A percentile compares a stretch with the other conserved stretches of the same genome.
These are phyloP conservation scores for Trichophyton verrucosum DNA, from an alignment of 2,329 filamentous ascomycete species.

Conservation along the genomic window DNA sequence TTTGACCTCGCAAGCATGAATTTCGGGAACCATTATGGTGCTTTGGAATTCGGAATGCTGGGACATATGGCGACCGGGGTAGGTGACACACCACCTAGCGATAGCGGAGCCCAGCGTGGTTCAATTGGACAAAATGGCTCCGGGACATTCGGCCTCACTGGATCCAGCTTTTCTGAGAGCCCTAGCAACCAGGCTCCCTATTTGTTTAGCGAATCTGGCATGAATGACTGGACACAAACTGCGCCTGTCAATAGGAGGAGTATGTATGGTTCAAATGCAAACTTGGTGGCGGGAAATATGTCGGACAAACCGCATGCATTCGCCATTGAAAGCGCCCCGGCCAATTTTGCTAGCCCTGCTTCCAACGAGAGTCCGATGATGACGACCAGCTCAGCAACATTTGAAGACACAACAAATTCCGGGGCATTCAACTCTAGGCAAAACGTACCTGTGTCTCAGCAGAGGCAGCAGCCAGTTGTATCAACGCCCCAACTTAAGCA, in stretches of 20 bases:
- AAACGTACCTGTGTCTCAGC: constrained; percentile 15
- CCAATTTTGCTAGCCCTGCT: constrained; percentile 45
- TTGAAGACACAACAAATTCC: constrained; percentile 26
- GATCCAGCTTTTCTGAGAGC: constrained; percentile 34
- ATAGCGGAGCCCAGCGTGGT: constrained; percentile 40
- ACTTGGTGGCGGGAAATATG: constrained; percentile 31
- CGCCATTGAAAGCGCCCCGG: constrained; percentile 48
- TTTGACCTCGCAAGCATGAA: constrained; percentile 90
- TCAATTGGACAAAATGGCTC: constrained; percentile 34
- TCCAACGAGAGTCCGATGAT: constrained; percentile 44
- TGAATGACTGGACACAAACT: constrained; percentile 35
- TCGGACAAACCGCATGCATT: constrained; percentile 44
- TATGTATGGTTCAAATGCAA: constrained; percentile 23
- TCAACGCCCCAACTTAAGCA: constrained; percentile 34
- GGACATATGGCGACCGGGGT: constrained; percentile 91
- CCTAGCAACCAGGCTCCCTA: constrained; percentile 33
- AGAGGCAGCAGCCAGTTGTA: constrained; percentile 24
- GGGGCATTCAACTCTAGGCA: constrained; percentile 18
- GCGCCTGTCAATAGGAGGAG: constrained; percentile 13
- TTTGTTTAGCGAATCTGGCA: constrained; percentile 35
- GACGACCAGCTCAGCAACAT: constrained; percentile 20
- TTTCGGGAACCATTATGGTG: constrained; percentile 92
- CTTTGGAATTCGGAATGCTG: constrained; percentile 89
- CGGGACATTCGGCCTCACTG: constrained; percentile 27
- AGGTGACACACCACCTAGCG: constrained; percentile 63